phyloP scores from a whole-genome alignment of 1,284 basidiomycete genomes.

The Malassezia sympodialis region DNA sequence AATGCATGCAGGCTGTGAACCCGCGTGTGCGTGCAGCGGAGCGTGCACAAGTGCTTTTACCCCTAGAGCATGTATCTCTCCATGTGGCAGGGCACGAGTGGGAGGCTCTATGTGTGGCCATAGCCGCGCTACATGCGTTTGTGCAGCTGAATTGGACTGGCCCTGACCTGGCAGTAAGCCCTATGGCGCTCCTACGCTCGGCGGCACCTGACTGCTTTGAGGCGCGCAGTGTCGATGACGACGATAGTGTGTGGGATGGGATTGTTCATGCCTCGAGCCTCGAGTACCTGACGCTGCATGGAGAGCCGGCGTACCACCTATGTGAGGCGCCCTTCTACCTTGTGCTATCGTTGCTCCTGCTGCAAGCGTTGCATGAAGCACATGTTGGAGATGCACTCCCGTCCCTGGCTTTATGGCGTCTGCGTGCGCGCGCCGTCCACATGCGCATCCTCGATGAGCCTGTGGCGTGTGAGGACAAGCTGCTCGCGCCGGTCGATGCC shows the following conservation, averaged over 20 bases:
- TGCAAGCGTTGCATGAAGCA: conserved; percentile 51
- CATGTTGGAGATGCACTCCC: conserved; percentile 10
- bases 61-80: background rate
- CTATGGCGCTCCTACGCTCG: conserved; percentile 47
- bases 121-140: conserved; percentile 77
- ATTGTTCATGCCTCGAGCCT: conserved; percentile 59
- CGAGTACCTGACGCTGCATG: conserved; percentile 67
- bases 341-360: conserved; percentile 63
- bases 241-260: conserved; percentile 14
- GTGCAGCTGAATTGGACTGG: conserved; percentile 95
- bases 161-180: conserved; percentile 57
- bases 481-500: conserved; percentile 54
- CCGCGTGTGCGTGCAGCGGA: background rate
- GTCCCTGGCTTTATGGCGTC: conserved; percentile 57
- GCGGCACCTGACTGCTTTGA: conserved; percentile 47
- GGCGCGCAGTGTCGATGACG: conserved; percentile 54
- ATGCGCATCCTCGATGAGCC: conserved; percentile 77
- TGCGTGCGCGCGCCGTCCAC: conserved; percentile 66
- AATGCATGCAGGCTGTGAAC: background rate
- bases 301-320: conserved; percentile 94
- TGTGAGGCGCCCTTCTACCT: conserved; percentile 63
- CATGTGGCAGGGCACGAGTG: background rate
- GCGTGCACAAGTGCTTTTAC: background rate
- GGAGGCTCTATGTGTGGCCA: conserved; percentile 56
- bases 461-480: conserved; percentile 56